Base-by-base conservation (phyloP, 2,329 filamentous ascomycete species). In the Aschersonia sp. region DNA sequence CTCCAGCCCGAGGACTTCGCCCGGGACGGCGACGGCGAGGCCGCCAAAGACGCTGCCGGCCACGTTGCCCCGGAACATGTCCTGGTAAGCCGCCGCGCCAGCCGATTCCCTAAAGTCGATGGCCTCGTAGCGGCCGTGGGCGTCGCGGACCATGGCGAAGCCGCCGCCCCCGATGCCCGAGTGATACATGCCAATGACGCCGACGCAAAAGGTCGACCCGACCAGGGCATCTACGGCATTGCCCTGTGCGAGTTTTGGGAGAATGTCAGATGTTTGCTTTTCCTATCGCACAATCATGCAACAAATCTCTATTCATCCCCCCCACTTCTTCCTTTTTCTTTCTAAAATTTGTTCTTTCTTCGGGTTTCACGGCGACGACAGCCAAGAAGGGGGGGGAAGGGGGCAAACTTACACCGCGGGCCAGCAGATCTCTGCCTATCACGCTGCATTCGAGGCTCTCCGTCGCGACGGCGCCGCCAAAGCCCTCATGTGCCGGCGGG, bases 31-130 rank as follows among this genome's bases (percentile, higher is more conserved):
- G 32, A 76, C 77, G 2, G 85, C 82, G 32, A 94, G 66, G 0
- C 87, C 88, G 3, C 86, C 84, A 31, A 69, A 70, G 1, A 90
- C 68, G 47, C 85, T 88, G 1, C 74, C 79, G 2, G 72, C 63
- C 1, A 74, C 69, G 52, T 92, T 83, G 47, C 79, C 79, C 49
- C 77, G 72, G 62, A 83, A 97, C 90, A 97, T 97, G 57, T 94
- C 78, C 62, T 88, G 72, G 53, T 74, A 81, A 0, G 88, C 85
- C 0, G 86, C 84, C 0, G 82, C 84, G 1, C 90, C 90, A 0
- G 90, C 90, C 0, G 83, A 79, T 62, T 97, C 90, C 44, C 90
- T 75, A 59, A 94, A 97, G 64, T 97, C 90, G 54, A 97, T 80
- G 49, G 82, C 81, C 59, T 94, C 87, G 59, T 89, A 94, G 14